Evolutionary conservation across 2,329 filamentous ascomycete genomes (phyloP), one percentile per base, ranked within the genome.

Genomic region (Tolypocladium guangdongense): DNA sequence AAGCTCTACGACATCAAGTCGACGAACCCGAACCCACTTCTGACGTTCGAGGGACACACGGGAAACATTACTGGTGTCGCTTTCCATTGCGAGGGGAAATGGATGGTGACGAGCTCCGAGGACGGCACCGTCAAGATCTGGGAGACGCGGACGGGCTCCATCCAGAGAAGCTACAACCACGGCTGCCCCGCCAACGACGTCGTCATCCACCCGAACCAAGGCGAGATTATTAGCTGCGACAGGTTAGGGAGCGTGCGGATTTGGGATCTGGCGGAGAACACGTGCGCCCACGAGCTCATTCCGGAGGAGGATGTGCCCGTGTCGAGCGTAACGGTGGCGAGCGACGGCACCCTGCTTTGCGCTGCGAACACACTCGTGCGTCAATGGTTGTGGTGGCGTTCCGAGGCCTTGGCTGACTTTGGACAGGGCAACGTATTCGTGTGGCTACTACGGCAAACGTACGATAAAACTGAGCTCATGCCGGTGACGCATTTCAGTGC

Each of bases 1-100:
- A 97, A 97, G 74, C 87, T 99, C 55, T 99, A 95, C 75, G 93
- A 99, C 66, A 96, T 97, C 76, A 96, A 96, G 66, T 96, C 90
- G 18, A 92, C 90, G n/a, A 97, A 97, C 64, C 91, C 93, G 2
- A 93, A 92, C 60, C 87, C 93, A 1, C 79, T 97, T 27, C 82
- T 97, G 64, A 91, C 87, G 22, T 97, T 99, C 64, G 92, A 97
- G 67, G 93, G 93, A 43, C 93, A 99, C 72, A 93, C 89, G 14
- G 90, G 86, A 60, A 99, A 99, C 65, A 86, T 99, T 66, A 99
- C 93, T 0, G 93, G 93, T 45, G 88, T 99, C 48, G 91, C 91
- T 12, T 99, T 99, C 68, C 93, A 99, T 70, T 97, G 92, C 68
- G 93, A 99, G 71, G 91, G 92, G 12, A 99, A 99, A 74, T 99